phyloP scores from a whole-genome alignment of 257 asterid species.

The Fraxinus quadrangulata region DNA sequence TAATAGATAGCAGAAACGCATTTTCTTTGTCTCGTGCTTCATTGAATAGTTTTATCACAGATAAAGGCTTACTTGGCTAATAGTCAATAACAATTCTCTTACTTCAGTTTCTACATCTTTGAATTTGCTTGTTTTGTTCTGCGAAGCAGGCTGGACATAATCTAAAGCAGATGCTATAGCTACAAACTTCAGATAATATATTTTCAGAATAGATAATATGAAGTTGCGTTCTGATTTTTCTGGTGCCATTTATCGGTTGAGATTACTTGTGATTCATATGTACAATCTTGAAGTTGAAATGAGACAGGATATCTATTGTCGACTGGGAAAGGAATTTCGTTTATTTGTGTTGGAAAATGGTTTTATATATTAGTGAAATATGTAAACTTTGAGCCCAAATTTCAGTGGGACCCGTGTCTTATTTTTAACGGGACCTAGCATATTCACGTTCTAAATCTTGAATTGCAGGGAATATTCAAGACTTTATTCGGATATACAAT shows the following conservation, averaged over 20 bases:
- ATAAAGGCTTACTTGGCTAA: slow-evolving; percentile 37
- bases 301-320: not conserved
- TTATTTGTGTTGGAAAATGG: not conserved
- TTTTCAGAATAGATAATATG: not conserved
- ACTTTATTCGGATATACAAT: slow-evolving; percentile 17
- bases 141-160: not conserved
- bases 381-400: too few relatives aligned
- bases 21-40: not conserved
- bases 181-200: not conserved
- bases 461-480: slow-evolving; percentile 41
- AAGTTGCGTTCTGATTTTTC: not conserved
- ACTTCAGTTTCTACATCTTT: not conserved
- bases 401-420: too few relatives aligned
- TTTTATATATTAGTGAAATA: too few relatives aligned
- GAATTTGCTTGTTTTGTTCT: not conserved
- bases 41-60: slow-evolving; percentile 33
- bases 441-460: not conserved
- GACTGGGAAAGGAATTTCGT: not conserved
- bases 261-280: not conserved
- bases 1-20: slow-evolving; percentile 2
- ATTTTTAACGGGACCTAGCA: too few relatives aligned
- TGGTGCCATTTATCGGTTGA: not conserved
- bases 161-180: not conserved
- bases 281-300: not conserved
- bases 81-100: slow-evolving; percentile 32